Evolutionary conservation across 2,329 filamentous ascomycete species (phyloP), one percentile per base, ranked within the genome.

Genomic region (Atkinsonella hypoxylon): DNA sequence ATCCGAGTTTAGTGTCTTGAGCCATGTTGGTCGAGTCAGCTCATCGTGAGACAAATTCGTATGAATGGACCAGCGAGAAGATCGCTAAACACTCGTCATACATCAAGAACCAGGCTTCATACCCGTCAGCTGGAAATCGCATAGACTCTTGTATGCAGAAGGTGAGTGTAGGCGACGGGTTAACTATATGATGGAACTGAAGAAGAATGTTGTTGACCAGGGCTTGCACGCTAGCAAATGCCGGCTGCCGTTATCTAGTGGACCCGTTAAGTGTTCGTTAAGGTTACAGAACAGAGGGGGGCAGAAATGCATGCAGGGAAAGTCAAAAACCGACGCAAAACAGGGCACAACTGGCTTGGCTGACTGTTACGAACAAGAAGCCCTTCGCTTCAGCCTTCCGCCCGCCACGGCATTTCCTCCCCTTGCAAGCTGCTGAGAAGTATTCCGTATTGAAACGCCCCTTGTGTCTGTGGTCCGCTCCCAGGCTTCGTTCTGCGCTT

Each of bases 1-100:
- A 34, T 36, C 49, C 41, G 15, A 31, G 36, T 49, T 54, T 51
- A 42, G 20, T 39, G 39, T 50, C 48, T 30, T 45, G 41, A n/a
- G 45, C 45, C 53, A 54, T 53, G 48, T 15, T 45, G 17, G 40
- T 22, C 38, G 12, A 20, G 40, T 41, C 39, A 41, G 39, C 13
- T n/a, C 39, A n/a, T 36, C 10, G 12, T 26, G 11, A 26, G 18
- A 12, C 12, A 5, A 7, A 12, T 42, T 10, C 22, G 17, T 42
- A 18, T 42, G 5, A 10, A 26, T 10, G 3, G 38, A 40, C 38
- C 15, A 40, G 38, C 38, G n/a, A 40, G 15, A 18, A n/a, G 15
- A 18, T 40, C 8, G 15, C 38, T 17, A 13, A 40, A 7, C 5
- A n/a, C 38, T 40, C 9, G 34, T 40, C n/a, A 18, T n/a, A 18